Conservation (phyloP, 1,284 basidiomycete genomes). For the Pascua sp. region DNA sequence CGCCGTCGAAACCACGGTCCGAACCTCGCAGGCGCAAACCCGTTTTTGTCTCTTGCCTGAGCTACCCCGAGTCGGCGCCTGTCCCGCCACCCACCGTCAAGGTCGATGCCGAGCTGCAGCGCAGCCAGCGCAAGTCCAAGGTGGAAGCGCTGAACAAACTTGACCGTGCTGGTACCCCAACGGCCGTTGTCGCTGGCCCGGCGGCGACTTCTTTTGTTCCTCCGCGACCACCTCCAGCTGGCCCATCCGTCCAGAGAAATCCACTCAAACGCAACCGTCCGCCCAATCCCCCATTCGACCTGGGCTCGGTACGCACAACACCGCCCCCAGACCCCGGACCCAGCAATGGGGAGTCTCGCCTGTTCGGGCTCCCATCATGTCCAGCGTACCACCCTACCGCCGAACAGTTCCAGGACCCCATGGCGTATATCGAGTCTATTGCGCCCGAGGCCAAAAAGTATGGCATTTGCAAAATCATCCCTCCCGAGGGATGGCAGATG, state of each 20-base stretch:
- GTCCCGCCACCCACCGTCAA: slow-evolving; percentile 11
- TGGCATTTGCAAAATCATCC: slow-evolving; percentile 95
- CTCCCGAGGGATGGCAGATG: slow-evolving; percentile 91
- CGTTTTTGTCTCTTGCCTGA: slow-evolving; percentile 36
- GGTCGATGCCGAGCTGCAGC: slow-evolving; percentile 26
- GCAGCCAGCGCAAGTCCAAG: slow-evolving; percentile 40
- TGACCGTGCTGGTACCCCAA: slow-evolving; percentile 35
- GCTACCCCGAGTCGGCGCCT: slow-evolving; percentile 32
- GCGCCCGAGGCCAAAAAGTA: slow-evolving; percentile 69
- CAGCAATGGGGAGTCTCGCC: slow-evolving; percentile 49
- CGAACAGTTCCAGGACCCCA: slow-evolving; percentile 93
- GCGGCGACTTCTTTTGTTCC: slow-evolving; percentile 41
- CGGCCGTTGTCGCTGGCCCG: slow-evolving; percentile 15
- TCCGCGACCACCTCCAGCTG: slow-evolving; percentile 15
- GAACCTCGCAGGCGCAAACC: slow-evolving; percentile 21
- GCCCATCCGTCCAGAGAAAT: slow-evolving; percentile 24
- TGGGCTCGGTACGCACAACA: slow-evolving; percentile 29
- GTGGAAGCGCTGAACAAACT: slow-evolving; percentile 40
- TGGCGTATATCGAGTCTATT: slow-evolving; percentile 87
- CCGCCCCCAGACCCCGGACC: slow-evolving; percentile 33
- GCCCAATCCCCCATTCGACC: slow-evolving; percentile 37
- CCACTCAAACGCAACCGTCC: slow-evolving; percentile 31
- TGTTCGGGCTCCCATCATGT: slow-evolving; percentile 85
- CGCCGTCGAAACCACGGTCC: not conserved
- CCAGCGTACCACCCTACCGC: slow-evolving; percentile 81